Evolutionary conservation across 1,139 yeast species (phyloP).

Genomic region (Taphrina flavorubra): DNA sequence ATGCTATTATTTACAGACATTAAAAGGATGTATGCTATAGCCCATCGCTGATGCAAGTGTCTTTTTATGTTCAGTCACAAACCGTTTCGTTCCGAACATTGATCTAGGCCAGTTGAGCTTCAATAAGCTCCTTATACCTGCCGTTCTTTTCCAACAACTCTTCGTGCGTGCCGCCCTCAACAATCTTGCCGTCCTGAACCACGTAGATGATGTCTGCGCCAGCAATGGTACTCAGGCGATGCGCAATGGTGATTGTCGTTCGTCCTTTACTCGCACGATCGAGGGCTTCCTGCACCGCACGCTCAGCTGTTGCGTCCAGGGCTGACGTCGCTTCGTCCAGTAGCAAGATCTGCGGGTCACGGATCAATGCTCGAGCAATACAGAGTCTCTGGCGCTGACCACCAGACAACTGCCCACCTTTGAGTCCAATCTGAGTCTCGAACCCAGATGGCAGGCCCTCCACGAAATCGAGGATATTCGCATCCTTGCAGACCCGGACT

Average conservation of each 20-base stretch:
- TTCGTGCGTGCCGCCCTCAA: constrained; percentile 77
- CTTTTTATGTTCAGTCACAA: background rate
- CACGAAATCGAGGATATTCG: constrained; percentile 59
- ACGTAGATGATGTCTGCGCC: constrained; percentile 83
- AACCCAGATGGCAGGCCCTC: constrained; percentile 76
- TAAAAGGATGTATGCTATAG: background rate
- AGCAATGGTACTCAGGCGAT: constrained; percentile 82
- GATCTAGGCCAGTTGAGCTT: constrained; percentile 32
- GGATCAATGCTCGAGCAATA: constrained; percentile 77
- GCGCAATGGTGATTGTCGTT: constrained; percentile 86
- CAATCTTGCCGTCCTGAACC: constrained; percentile 75
- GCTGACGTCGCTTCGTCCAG: constrained; percentile 64
- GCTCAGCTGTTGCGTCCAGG: constrained; percentile 79
- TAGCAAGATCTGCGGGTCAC: constrained; percentile 70
- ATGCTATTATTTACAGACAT: background rate
- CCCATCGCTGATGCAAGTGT: constrained; percentile 2
- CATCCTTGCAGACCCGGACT: constrained; percentile 70
- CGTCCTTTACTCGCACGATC: constrained; percentile 64
- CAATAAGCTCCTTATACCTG: constrained; percentile 43
- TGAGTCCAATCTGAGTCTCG: constrained; percentile 82
- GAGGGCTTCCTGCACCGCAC: constrained; percentile 71
- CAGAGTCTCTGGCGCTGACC: constrained; percentile 86
- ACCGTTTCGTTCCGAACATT: too few relatives aligned
- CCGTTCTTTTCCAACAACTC: constrained; percentile 62
- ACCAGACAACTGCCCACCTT: constrained; percentile 84